Percentiles rank a stretch among this genome's conserved stretches.
Conservation (phyloP, 2,329 filamentous ascomycete genomes). For the Pochonia chlamydosporia region DNA sequence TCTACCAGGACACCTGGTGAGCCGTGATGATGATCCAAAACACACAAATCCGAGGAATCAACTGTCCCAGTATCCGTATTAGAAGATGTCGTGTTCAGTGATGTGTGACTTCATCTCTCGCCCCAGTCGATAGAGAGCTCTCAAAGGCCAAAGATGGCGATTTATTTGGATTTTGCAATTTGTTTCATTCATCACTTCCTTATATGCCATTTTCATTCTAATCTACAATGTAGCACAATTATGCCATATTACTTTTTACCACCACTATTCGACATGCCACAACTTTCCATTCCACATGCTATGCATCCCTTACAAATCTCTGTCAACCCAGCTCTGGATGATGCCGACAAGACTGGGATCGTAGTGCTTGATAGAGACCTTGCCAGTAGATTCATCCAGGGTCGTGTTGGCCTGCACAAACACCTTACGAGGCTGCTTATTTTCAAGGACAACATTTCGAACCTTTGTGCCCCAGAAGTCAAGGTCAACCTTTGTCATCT, state of each 20-base stretch:
- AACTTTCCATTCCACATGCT: not conserved
- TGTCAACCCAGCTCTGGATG: conserved; percentile 74
- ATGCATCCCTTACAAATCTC: conserved; percentile 34
- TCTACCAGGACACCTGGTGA: conserved; percentile 19
- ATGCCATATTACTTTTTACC: not conserved
- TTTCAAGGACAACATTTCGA: conserved; percentile 65
- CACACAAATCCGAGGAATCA: not conserved
- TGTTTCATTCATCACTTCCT: conserved; percentile 11
- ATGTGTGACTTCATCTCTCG: no score
- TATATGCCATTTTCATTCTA: conserved; percentile 2
- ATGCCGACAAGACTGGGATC: conserved; percentile 75
- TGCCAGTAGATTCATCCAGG: conserved; percentile 59
- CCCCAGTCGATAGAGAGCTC: no score
- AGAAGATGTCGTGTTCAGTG: no score
- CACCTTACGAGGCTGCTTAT: conserved; percentile 80
- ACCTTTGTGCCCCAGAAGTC: conserved; percentile 82
- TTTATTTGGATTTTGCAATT: not conserved
- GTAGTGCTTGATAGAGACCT: conserved; percentile 78
- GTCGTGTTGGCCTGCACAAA: conserved; percentile 93
- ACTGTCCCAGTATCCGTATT: no score
- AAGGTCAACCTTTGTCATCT: conserved; percentile 74
- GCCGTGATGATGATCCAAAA: conserved; percentile 23
- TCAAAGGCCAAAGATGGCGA: not conserved
- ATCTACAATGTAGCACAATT: not conserved
- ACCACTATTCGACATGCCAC: not conserved